Evolutionary conservation across 495 filamentous ascomycete genomes (phyloP).

Genomic region (Annulohypoxylon maeteangense): DNA sequence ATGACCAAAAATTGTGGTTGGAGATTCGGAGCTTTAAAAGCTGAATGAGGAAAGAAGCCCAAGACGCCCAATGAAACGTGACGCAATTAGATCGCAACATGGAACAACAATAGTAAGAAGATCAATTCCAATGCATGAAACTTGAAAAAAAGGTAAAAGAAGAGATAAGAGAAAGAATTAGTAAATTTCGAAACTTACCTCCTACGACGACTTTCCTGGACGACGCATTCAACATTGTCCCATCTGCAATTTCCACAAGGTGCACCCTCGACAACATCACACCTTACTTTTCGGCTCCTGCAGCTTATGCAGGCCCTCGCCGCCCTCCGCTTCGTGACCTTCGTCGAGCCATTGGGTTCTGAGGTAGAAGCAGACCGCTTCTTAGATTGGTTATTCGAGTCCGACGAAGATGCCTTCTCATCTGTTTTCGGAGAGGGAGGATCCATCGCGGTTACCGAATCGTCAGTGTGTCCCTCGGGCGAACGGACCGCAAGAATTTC

Average conservation of each 20-base stretch:
- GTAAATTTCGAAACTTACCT: constrained; percentile 67
- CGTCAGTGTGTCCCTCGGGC: constrained; percentile 39
- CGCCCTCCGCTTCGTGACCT: constrained; percentile 76
- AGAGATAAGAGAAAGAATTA: constrained; percentile 6
- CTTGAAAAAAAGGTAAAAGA: not conserved
- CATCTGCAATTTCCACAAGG: constrained; percentile 91
- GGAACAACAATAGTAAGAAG: constrained; percentile 12
- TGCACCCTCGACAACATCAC: constrained; percentile 88
- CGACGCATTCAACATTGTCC: constrained; percentile 88
- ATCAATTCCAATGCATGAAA: constrained; percentile 14
- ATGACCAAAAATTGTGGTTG: constrained; percentile 9
- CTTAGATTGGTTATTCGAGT: constrained; percentile 46
- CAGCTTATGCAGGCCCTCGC: constrained; percentile 90
- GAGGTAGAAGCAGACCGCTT: constrained; percentile 47
- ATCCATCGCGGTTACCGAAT: constrained; percentile 31
- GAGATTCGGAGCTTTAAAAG: constrained; percentile 15
- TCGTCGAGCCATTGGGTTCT: constrained; percentile 46
- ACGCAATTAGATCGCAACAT: constrained; percentile 30
- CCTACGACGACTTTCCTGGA: constrained; percentile 90
- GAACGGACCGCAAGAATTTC: constrained; percentile 37
- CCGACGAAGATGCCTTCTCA: constrained; percentile 37
- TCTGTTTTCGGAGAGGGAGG: constrained; percentile 23
- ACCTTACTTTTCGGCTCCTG: constrained; percentile 88
- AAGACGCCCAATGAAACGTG: constrained; percentile 14
- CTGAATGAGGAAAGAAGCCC: constrained; percentile 13